These are phyloP conservation scores for Mesembryanthemum crystallinum DNA, from an alignment of 148 eudicot genomes.

Conservation along the genomic window DNA sequence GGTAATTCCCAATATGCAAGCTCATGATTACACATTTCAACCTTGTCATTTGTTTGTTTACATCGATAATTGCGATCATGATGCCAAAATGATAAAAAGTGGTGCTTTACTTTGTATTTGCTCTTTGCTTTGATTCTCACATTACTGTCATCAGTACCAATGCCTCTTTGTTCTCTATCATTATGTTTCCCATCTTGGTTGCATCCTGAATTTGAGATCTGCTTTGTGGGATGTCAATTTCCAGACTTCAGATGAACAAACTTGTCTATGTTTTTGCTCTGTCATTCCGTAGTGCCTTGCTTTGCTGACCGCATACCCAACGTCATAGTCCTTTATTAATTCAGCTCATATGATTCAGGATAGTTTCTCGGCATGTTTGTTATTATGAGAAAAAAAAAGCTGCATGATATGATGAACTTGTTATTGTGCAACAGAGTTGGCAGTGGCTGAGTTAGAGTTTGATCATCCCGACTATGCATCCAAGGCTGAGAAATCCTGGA, in stretches of 20 bases:
- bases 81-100: background rate
- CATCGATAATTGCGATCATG: background rate
- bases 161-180: background rate
- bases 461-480: constrained; percentile 52
- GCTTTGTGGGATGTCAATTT: background rate
- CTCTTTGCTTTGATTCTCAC: background rate
- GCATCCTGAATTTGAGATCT: background rate
- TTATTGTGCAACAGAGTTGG: constrained; percentile 45
- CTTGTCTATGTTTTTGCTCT: background rate
- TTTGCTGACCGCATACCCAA: too few relatives aligned
- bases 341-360: too few relatives aligned
- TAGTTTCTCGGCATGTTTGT: background rate
- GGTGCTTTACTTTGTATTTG: too few relatives aligned
- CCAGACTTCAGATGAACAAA: background rate
- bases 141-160: background rate
- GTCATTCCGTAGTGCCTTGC: background rate
- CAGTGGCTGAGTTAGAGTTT: constrained; percentile 78
- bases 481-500: constrained; percentile 96
- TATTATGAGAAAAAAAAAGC: background rate
- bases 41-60: background rate
- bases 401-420: background rate
- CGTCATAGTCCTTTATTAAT: too few relatives aligned
- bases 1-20: background rate
- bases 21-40: background rate
- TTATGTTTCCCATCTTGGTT: background rate